These are phyloP conservation scores for Anthracocystis walkeri DNA, from an alignment of 1,284 basidiomycete species.

Conservation along the genomic window DNA sequence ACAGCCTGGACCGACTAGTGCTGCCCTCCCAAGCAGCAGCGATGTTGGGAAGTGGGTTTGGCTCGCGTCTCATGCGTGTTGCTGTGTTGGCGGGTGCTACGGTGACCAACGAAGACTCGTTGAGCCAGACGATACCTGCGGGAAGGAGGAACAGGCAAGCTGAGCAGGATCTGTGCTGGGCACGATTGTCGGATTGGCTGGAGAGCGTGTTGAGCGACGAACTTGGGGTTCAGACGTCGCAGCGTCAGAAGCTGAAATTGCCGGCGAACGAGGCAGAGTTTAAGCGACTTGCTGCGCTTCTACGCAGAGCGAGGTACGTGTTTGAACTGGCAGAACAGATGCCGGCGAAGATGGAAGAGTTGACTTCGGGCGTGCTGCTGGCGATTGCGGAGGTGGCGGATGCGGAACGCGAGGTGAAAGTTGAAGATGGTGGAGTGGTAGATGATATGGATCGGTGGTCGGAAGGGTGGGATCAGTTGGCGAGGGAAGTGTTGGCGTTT, in stretches of 20 bases:
- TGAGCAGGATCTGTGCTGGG: constrained; percentile 50
- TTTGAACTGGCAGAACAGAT: constrained; percentile 43
- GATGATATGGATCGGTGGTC: constrained; percentile 29
- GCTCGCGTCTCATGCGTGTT: constrained; percentile 45
- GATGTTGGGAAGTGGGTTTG: constrained; percentile 42
- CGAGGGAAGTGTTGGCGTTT: constrained; percentile 33
- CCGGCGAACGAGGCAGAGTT: constrained; percentile 32
- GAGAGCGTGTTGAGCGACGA: constrained; percentile 52
- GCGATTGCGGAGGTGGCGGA: constrained; percentile 28
- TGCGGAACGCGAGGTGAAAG: neutral
- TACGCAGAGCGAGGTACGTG: constrained; percentile 25
- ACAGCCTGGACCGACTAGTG: constrained; percentile 45
- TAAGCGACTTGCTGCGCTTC: constrained; percentile 24
- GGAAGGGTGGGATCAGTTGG: constrained; percentile 33
- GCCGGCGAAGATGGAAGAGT: constrained; percentile 33
- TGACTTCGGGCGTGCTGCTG: constrained; percentile 23
- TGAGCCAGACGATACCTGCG: constrained; percentile 38
- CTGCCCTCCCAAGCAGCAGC: constrained; percentile 54
- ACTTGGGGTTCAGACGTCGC: constrained; percentile 27
- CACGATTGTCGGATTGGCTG: constrained; percentile 49
- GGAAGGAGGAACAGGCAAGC: constrained; percentile 24
- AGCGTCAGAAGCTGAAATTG: constrained; percentile 21
- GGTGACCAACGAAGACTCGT: constrained; percentile 47
- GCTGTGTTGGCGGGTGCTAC: constrained; percentile 46
- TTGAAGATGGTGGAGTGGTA: neutral